Evolutionary conservation across 2,329 filamentous ascomycete species (phyloP).

Genomic region (Laburnicola sp.): DNA sequence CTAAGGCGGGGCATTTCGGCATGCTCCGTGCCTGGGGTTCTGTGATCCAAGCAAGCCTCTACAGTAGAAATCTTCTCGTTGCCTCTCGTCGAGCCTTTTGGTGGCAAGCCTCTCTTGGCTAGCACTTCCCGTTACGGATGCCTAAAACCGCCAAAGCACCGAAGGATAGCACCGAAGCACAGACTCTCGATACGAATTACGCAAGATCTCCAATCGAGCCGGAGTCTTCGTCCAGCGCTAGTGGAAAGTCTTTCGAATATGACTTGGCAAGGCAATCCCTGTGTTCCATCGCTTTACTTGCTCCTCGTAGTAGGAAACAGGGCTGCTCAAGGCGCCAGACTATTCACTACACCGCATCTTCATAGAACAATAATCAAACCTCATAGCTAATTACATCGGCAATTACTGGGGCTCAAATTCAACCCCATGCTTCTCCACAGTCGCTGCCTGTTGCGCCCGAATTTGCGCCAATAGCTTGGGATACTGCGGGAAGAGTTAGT

Average conservation of each 20-base stretch:
- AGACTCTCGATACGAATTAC: background rate
- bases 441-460: slow-evolving; percentile 45
- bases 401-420: background rate
- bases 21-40: background rate
- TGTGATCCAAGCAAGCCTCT: background rate
- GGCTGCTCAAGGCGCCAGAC: too few species aligned
- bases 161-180: slow-evolving; percentile 1
- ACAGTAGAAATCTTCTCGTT: background rate
- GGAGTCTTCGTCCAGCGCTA: slow-evolving; percentile 3
- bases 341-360: background rate
- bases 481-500: slow-evolving; percentile 39
- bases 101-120: background rate
- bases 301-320: background rate
- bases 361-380: background rate
- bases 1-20: slow-evolving; percentile 3
- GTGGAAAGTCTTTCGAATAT: slow-evolving; percentile 4
- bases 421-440: slow-evolving; percentile 6
- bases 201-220: slow-evolving; percentile 4
- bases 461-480: slow-evolving; percentile 50
- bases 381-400: background rate
- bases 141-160: background rate
- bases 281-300: background rate
- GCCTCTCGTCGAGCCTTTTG: background rate
- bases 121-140: background rate
- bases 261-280: background rate